These are phyloP conservation scores for Euptelea pleiosperma DNA, from an alignment of 164 flowering plant species.

Conservation along the genomic window DNA sequence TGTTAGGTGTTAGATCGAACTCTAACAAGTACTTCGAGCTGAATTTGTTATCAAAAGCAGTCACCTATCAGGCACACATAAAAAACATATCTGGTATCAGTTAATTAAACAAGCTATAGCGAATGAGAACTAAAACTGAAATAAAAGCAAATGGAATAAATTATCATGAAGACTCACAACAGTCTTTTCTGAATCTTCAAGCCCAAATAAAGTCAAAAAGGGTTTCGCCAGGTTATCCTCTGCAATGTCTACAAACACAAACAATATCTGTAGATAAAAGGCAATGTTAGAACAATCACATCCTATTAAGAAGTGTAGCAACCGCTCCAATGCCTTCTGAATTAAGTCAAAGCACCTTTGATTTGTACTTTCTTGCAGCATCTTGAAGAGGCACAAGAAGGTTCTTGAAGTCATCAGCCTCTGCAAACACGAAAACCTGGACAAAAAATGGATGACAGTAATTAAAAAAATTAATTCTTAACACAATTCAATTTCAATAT, in stretches of 20 bases:
- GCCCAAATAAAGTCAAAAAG: slow-evolving; percentile 76
- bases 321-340: slow-evolving; percentile 2
- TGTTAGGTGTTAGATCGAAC: slow-evolving; percentile 56
- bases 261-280: slow-evolving; percentile 60
- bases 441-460: not conserved
- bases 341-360: slow-evolving; percentile 51
- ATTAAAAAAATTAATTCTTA: not conserved
- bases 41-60: slow-evolving; percentile 66
- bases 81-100: slow-evolving; percentile 8
- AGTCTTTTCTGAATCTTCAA: slow-evolving; percentile 64
- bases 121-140: not conserved
- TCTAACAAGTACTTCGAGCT: slow-evolving; percentile 74
- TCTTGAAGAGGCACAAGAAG: slow-evolving; percentile 61
- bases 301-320: slow-evolving; percentile 4
- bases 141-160: not conserved
- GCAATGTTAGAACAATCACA: slow-evolving; percentile 5
- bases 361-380: slow-evolving; percentile 73
- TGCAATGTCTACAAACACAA: slow-evolving; percentile 58
- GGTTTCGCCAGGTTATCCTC: slow-evolving; percentile 95
- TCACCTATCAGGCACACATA: slow-evolving; percentile 43
- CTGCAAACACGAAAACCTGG: slow-evolving; percentile 75
- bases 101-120: not conserved
- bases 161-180: slow-evolving; percentile 45
- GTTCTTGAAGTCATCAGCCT: slow-evolving; percentile 53
- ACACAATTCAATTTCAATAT: not conserved